Evolutionary conservation across 1,284 basidiomycete species (phyloP).

Genomic region (Ceratorhiza oryzae-sativae): DNA sequence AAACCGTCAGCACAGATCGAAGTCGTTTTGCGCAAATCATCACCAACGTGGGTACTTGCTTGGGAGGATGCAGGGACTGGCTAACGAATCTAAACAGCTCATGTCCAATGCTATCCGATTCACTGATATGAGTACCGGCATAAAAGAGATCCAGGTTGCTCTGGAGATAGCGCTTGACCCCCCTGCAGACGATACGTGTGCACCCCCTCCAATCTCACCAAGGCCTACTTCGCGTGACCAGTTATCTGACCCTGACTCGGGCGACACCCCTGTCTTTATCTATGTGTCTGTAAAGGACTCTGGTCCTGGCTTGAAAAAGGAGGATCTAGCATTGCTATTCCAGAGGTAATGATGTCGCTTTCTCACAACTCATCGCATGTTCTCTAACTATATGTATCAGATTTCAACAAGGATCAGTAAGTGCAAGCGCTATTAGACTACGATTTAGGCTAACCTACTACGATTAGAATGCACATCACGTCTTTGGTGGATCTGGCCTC

Average conservation of each 20-base stretch:
- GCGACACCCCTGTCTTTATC: conserved; percentile 41
- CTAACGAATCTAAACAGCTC: background rate
- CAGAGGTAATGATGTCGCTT: conserved; percentile 40
- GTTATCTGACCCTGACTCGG: conserved; percentile 12
- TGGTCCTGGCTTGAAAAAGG: conserved; percentile 46
- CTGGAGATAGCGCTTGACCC: conserved; percentile 46
- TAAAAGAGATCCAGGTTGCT: conserved; percentile 44
- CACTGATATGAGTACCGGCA: conserved; percentile 40
- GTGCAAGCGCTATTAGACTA: background rate
- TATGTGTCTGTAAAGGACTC: conserved; percentile 47
- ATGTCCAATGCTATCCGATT: conserved; percentile 41
- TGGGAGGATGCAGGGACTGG: conserved; percentile 9
- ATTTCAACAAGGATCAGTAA: conserved; percentile 46
- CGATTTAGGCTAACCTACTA: background rate
- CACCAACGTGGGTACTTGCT: conserved; percentile 43
- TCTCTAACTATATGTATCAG: conserved; percentile 34
- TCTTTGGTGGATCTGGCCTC: conserved; percentile 48
- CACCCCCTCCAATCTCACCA: conserved; percentile 5
- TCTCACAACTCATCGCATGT: background rate
- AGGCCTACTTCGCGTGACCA: background rate
- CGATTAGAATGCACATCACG: conserved; percentile 41
- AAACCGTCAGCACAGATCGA: conserved; percentile 44
- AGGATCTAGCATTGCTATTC: conserved; percentile 45
- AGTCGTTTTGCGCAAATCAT: conserved; percentile 46
- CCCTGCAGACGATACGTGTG: conserved; percentile 37